phyloP scores from a whole-genome alignment of 768 basidiomycete genomes.

The Boletus bicolor region DNA sequence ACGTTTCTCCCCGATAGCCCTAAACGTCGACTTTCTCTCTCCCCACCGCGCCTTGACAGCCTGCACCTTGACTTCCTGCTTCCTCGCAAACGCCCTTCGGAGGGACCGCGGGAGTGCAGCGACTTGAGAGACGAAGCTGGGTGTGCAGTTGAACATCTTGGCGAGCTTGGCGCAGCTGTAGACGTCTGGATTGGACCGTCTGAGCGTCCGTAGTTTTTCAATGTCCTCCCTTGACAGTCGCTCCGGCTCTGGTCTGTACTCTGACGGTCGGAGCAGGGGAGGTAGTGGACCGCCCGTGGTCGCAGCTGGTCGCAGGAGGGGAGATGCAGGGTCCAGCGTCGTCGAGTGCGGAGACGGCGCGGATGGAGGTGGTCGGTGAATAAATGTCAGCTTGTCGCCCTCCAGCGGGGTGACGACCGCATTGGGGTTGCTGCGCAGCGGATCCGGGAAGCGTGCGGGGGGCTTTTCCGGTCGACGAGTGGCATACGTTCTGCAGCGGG shows the following conservation, averaged over 20 bases:
- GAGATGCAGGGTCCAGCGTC: slow-evolving; percentile 66
- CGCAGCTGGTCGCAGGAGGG: slow-evolving; percentile 50
- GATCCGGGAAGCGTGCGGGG: slow-evolving; percentile 57
- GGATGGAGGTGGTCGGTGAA: slow-evolving; percentile 81
- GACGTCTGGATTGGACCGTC: slow-evolving; percentile 51
- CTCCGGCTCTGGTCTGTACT: slow-evolving; percentile 29
- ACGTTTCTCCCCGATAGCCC: slow-evolving; percentile 65
- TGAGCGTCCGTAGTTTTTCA: slow-evolving; percentile 54
- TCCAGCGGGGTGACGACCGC: slow-evolving; percentile 48
- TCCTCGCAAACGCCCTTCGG: slow-evolving; percentile 40
- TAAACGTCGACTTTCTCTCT: slow-evolving; percentile 58
- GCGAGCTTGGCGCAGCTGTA: slow-evolving; percentile 71
- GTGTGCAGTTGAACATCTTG: slow-evolving; percentile 70
- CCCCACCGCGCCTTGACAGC: slow-evolving; percentile 60
- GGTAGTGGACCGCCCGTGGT: slow-evolving; percentile 38
- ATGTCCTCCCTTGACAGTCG: slow-evolving; percentile 53
- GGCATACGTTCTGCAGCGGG: slow-evolving; percentile 38
- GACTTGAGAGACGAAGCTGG: slow-evolving; percentile 59
- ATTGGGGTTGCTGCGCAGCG: slow-evolving; percentile 49
- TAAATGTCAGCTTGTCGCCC: slow-evolving; percentile 66
- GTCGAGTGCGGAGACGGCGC: slow-evolving; percentile 71
- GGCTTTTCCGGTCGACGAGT: slow-evolving; percentile 39
- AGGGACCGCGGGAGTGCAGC: slow-evolving; percentile 58
- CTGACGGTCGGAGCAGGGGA: slow-evolving; percentile 45
- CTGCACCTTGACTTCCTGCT: slow-evolving; percentile 47